These are phyloP conservation scores for Pyracantha coccinea DNA, from an alignment of 331 rosid genomes.

Conservation along the genomic window DNA sequence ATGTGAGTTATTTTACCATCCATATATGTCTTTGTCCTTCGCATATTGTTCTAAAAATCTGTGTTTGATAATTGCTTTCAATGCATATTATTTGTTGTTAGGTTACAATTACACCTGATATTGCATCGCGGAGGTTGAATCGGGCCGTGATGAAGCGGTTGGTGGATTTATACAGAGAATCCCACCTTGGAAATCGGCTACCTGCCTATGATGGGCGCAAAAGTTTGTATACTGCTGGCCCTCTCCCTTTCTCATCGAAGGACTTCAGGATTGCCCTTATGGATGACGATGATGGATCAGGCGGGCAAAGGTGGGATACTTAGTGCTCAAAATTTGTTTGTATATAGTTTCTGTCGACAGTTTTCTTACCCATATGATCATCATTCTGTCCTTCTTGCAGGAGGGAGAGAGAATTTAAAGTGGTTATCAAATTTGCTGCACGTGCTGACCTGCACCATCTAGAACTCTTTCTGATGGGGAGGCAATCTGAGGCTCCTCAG, in stretches of 20 bases:
- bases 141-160: constrained; percentile 83
- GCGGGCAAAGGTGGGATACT: constrained; percentile 57
- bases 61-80: neutral
- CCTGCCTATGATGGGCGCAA: constrained; percentile 98
- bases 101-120: constrained; percentile 92
- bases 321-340: neutral
- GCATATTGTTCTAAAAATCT: neutral
- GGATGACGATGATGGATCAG: constrained; percentile 91
- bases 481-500: constrained; percentile 93
- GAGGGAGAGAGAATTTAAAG: constrained; percentile 74
- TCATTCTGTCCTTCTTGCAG: constrained; percentile 32
- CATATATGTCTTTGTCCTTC: neutral
- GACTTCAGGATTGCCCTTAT: constrained; percentile 61
- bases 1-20: constrained; percentile 13
- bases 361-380: neutral
- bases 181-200: constrained; percentile 74
- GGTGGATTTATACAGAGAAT: constrained; percentile 52
- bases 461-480: constrained; percentile 82
- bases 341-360: neutral
- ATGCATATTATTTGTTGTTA: constrained; percentile 5
- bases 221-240: constrained; percentile 92
- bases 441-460: constrained; percentile 89
- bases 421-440: constrained; percentile 82
- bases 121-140: constrained; percentile 72
- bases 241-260: constrained; percentile 62